These are phyloP conservation scores for Phytopythium cucurbitacearum DNA, from an alignment of 352 stramenopile genomes.

Conservation along the genomic window DNA sequence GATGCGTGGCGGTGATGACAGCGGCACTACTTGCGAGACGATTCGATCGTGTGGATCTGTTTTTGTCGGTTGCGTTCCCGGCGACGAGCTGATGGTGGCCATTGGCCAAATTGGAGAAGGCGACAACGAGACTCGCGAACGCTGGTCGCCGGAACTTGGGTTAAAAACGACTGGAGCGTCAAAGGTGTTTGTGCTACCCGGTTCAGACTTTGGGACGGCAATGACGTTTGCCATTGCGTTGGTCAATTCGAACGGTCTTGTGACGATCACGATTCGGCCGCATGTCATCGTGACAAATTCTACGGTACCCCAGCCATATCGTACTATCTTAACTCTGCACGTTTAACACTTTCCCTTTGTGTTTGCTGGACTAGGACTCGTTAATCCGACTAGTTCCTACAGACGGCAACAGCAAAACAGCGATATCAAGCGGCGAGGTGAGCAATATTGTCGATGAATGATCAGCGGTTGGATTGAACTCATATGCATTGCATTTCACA, in stretches of 20 bases:
- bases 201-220: constrained; percentile 7
- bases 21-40: background rate
- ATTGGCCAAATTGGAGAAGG: constrained; percentile 13
- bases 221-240: constrained; percentile 33
- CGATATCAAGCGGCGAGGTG: too few species aligned
- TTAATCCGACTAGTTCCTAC: too few species aligned
- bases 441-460: too few species aligned
- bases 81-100: constrained; percentile 20
- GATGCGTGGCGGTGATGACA: constrained; percentile 11
- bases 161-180: constrained; percentile 27
- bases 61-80: constrained; percentile 2
- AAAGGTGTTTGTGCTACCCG: constrained; percentile 23
- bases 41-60: background rate
- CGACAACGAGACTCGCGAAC: background rate
- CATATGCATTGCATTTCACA: background rate
- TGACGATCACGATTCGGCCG: constrained; percentile 39
- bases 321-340: background rate
- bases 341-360: background rate
- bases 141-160: constrained; percentile 27
- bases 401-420: too few species aligned
- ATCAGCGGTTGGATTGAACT: too few species aligned
- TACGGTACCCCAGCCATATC: constrained; percentile 26
- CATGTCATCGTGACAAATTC: constrained; percentile 55
- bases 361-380: too few species aligned
- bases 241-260: constrained; percentile 18